Conservation (phyloP, 306 rosid genomes). For the Acacia crassicarpa region DNA sequence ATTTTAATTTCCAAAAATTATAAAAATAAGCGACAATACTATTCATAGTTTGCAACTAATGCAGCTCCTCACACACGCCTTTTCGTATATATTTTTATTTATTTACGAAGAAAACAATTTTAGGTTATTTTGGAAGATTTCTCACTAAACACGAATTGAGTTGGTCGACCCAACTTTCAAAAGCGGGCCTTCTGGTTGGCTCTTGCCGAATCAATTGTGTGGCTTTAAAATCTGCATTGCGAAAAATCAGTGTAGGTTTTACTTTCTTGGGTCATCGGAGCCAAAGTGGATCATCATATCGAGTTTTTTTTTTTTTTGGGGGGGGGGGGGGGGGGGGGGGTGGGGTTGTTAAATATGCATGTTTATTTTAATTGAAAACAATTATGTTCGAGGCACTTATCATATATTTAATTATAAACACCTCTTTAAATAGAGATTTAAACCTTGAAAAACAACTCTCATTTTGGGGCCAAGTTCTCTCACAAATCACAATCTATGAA, state of each 20-base stretch:
- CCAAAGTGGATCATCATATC: neutral
- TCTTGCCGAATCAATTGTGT: neutral
- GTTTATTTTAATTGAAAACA: no score
- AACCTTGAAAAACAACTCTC: no score
- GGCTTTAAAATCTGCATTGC: neutral
- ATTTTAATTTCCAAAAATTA: neutral
- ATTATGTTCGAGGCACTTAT: no score
- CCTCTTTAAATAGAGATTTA: fast-evolving
- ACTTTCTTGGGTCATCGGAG: neutral
- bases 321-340: no score
- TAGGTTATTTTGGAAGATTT: neutral
- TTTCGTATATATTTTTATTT: no score
- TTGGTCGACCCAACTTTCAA: neutral
- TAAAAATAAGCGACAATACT: no score
- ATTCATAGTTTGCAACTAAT: neutral
- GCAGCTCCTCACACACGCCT: no score
- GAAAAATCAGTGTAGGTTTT: neutral
- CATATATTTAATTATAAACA: no score
- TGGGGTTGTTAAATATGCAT: no score
- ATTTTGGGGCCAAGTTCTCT: no score
- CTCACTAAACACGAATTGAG: neutral
- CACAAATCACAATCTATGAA: no score
- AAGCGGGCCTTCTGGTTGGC: neutral
- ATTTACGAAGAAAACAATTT: neutral
- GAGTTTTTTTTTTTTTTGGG: no score